Conservation (phyloP, 805 yeast genomes). For the Saccharomycopsis javanensis region DNA sequence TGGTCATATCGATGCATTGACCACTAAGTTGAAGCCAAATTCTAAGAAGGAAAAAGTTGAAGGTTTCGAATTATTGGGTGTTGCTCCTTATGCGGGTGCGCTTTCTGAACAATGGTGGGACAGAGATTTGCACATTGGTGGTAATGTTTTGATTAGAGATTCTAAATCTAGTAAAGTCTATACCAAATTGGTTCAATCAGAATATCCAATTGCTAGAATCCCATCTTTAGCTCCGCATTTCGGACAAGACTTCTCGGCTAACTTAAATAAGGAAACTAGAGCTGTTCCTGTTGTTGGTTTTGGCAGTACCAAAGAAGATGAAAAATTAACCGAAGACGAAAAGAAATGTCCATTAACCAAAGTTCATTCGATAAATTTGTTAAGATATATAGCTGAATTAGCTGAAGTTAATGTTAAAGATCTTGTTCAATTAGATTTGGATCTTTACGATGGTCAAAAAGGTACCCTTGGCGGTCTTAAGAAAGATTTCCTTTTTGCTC, state of each 20-base stretch:
- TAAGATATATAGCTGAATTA: slow-evolving; percentile 58
- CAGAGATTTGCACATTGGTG: slow-evolving; percentile 79
- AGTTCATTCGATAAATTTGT: slow-evolving; percentile 55
- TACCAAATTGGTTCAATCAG: slow-evolving; percentile 42
- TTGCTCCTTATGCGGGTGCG: slow-evolving; percentile 77
- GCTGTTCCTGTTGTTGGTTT: slow-evolving; percentile 73
- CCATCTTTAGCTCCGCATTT: slow-evolving; percentile 86
- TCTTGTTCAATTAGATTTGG: slow-evolving; percentile 63
- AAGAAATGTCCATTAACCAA: slow-evolving; percentile 55
- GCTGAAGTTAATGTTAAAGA: slow-evolving; percentile 52
- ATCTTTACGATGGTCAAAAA: slow-evolving; percentile 71
- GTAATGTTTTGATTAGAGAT: slow-evolving; percentile 43
- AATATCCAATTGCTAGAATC: slow-evolving; percentile 66
- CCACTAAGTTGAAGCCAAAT: slow-evolving; percentile 61
- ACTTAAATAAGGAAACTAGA: slow-evolving; percentile 68
- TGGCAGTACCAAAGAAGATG: slow-evolving; percentile 26
- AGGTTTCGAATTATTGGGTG: slow-evolving; percentile 71
- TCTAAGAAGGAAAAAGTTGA: slow-evolving; percentile 52
- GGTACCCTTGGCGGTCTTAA: slow-evolving; percentile 71
- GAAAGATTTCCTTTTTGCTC: slow-evolving; percentile 68
- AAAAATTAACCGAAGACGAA: slow-evolving; percentile 48
- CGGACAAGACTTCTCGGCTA: slow-evolving; percentile 58
- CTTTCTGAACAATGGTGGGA: slow-evolving; percentile 64
- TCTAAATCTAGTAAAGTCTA: slow-evolving; percentile 28
- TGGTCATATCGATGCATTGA: slow-evolving; percentile 66